Base-by-base conservation (phyloP, 371 early-diverging fungal genomes). In the Rhizopus stolonifer region DNA sequence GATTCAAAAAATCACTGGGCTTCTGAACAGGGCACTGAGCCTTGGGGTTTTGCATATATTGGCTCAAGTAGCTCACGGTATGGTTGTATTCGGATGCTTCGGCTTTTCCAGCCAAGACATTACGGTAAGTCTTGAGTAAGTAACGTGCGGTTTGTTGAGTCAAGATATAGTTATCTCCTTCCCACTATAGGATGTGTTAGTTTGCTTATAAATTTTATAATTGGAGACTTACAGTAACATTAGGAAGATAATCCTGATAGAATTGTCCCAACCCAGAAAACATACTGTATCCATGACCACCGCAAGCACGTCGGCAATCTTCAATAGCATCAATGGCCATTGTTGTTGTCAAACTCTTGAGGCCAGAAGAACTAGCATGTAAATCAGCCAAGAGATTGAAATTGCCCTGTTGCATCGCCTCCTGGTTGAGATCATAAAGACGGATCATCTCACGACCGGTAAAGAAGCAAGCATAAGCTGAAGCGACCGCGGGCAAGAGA, bases 241-340 rank as follows among this genome's bases (percentile, higher is more conserved):
- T 81, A 14, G 87, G 86, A 38, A 81, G 72, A 23, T 77, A 67
- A 52, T 83, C 80, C 58, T 68, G 77, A 39, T 80, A 87, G 62
- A 87, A 87, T 56, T 85, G 82, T 39, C 85, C 82, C 52, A 93
- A 76, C 0, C 92, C 91, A 49, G 85, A 84, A 70, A 86, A 87
- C 65, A 77, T 67, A 54, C 85, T 81, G 66, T 83, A 94, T 4
- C 92, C 93, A 48, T 93, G 92, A 23, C 94, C 94, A 54, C 94
- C 94, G 47, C 67, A 89, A 64, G 60, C 85, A 74, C 52, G 88
- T 72, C 54, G 86, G 74, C 56, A 87, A 3, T 86, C 85, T 59
- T 94, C 94, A 53, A 94, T 82, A n/a, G 86, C 87, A 14, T 84
- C 81, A 6, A 84, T 65, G n/a, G 82, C 86, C 58, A 87, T 73